phyloP scores from a whole-genome alignment of 83 land plant species.

The Picea abies region DNA sequence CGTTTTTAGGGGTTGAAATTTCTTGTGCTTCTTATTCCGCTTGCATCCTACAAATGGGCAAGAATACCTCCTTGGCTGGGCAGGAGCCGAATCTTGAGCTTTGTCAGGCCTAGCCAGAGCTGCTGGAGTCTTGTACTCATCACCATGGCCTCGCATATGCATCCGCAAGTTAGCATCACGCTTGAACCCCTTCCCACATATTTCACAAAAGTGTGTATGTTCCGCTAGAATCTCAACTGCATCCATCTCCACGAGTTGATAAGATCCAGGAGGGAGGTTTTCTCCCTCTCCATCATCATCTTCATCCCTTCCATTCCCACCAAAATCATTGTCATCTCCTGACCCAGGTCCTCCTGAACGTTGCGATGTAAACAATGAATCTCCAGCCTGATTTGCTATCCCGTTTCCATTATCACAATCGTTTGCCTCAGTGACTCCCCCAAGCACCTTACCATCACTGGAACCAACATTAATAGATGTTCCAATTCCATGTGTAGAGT shows the following conservation, averaged over 20 bases:
- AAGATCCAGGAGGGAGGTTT: conserved; percentile 74
- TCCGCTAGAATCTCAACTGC: conserved; percentile 75
- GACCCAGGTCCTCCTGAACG: background rate
- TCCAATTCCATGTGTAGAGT: background rate
- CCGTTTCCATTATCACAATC: conserved; percentile 14
- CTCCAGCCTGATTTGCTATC: conserved; percentile 7
- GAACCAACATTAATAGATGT: background rate
- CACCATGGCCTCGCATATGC: conserved; percentile 95
- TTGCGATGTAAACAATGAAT: background rate
- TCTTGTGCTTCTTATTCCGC: conserved; percentile 10
- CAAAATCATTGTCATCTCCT: conserved; percentile 21
- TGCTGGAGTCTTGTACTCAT: conserved; percentile 81
- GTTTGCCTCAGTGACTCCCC: conserved; percentile 5
- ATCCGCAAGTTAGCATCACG: conserved; percentile 86
- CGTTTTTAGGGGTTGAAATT: conserved; percentile 81
- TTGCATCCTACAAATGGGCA: conserved; percentile 82
- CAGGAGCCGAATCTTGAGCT: background rate
- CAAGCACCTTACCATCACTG: background rate
- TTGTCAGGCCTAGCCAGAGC: conserved; percentile 60
- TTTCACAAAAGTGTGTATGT: conserved; percentile 30
- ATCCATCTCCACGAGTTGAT: conserved; percentile 71
- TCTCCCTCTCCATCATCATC: conserved; percentile 73
- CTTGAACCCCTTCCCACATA: conserved; percentile 86
- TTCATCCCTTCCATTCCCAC: conserved; percentile 47
- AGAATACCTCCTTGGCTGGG: conserved; percentile 61